These are phyloP conservation scores for Sugiyamaella marilandica DNA, from an alignment of 805 yeast species.

Conservation along the genomic window DNA sequence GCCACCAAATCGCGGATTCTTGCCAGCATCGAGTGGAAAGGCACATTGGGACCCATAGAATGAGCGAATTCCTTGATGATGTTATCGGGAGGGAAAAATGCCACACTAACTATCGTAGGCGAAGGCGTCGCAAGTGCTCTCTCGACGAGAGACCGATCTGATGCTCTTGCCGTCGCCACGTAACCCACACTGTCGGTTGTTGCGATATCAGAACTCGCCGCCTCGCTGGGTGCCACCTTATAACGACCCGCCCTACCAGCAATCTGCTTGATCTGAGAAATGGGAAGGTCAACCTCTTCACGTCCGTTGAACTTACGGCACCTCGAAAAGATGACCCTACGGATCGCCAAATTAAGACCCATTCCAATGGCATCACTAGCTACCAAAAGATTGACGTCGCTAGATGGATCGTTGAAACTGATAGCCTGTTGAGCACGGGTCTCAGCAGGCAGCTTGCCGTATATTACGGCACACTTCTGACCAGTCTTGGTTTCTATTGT, in stretches of 20 bases:
- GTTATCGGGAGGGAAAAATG: slow-evolving; percentile 74
- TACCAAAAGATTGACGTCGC: slow-evolving; percentile 73
- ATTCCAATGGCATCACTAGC: slow-evolving; percentile 98
- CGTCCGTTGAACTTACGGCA: slow-evolving; percentile 67
- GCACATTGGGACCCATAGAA: slow-evolving; percentile 49
- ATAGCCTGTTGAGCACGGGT: slow-evolving; percentile 80
- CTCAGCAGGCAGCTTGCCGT: slow-evolving; percentile 96
- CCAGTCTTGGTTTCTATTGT: slow-evolving; percentile 58
- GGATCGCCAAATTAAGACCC: slow-evolving; percentile 87
- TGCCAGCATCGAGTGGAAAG: slow-evolving; percentile 43
- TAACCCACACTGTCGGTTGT: slow-evolving; percentile 36
- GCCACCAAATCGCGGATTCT: slow-evolving; percentile 40
- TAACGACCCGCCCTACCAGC: slow-evolving; percentile 96
- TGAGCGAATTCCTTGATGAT: slow-evolving; percentile 65
- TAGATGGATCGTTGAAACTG: slow-evolving; percentile 61
- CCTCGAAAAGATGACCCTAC: slow-evolving; percentile 70
- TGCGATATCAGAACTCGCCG: slow-evolving; percentile 7
- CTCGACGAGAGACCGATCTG: slow-evolving; percentile 44
- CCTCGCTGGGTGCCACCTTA: slow-evolving; percentile 33
- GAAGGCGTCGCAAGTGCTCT: slow-evolving; percentile 49
- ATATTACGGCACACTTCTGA: slow-evolving; percentile 77
- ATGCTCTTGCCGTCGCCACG: slow-evolving; percentile 48
- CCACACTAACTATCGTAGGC: slow-evolving; percentile 52
- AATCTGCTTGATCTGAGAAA: slow-evolving; percentile 79
- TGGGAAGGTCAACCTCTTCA: slow-evolving; percentile 42